Evolutionary conservation across 2,329 filamentous ascomycete genomes (phyloP), one percentile per base, ranked within the genome.

Genomic region (Cladosporium sp.): DNA sequence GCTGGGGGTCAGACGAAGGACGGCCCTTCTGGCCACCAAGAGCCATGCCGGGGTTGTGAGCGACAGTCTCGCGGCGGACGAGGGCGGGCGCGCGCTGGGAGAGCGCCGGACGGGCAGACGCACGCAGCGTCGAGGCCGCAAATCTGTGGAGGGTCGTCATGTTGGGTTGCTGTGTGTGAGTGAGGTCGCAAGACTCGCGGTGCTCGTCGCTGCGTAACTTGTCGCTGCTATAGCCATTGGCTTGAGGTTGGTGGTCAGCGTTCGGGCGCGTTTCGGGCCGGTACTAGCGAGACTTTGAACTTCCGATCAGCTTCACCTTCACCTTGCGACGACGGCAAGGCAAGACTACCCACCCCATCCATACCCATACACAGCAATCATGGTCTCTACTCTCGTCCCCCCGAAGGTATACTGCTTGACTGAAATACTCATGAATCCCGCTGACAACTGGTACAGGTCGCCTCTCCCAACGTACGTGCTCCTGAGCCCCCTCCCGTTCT

Each of bases 331-430:
- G 59, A 49, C 60, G 60, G 32, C 56, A 34, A 32, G 43, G 51
- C 51, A 61, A 46, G 49, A 63, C 25, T 30, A 56, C 32, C 58
- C 49, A 56, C 13, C 60, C 49, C 49, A 56, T 63, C 39, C 60
- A 54, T 54, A 63, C 32, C 58, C 49, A 34, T 56, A 56, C 60
- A 63, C 64, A 63, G 71, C 73, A 75, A 70, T 63, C 69, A 78
- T 78, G 76, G 76, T 78, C 64, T 98, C 95, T 80, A 97, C 96
- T 86, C 90, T 99, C 82, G 97, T 99, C 77, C 96, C 96, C 75
- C 95, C 96, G 78, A 99, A 99, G 93, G 94, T 97, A 85, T 74
- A 85, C 74, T 68, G 67, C 60, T 56, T 65, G 63, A 65, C 28
- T 21, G 56, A 39, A 60, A 67, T 67, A 11, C 76, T 71, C 82